Evolutionary conservation across 495 filamentous ascomycete species (phyloP).

Genomic region (Hypomontagnella submonticulosa): DNA sequence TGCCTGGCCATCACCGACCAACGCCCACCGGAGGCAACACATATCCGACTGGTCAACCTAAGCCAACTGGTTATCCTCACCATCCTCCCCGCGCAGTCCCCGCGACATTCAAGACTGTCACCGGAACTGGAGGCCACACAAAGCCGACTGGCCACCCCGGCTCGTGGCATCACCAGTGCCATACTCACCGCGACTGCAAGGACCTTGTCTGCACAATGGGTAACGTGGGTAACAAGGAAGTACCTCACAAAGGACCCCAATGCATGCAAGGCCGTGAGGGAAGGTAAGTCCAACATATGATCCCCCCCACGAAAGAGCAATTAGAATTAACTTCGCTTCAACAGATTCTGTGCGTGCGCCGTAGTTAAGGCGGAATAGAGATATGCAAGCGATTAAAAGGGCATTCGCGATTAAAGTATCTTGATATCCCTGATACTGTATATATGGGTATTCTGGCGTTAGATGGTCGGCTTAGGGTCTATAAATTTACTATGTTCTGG

Average conservation of each 20-base stretch:
- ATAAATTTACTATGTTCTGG: no score
- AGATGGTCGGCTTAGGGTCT: no score
- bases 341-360: conserved; percentile 22
- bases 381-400: no score
- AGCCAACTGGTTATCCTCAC: conserved; percentile 14
- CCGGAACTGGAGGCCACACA: no score
- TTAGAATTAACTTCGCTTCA: not conserved
- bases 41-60: no score
- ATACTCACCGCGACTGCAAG: conserved; percentile 1
- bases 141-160: no score
- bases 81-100: not conserved
- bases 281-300: conserved; percentile 14
- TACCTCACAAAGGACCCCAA: not conserved
- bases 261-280: conserved; percentile 13
- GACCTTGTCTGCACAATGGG: not conserved
- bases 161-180: no score
- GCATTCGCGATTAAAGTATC: no score
- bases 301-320: not conserved
- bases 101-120: conserved; percentile 1
- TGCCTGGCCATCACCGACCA: conserved; percentile 14
- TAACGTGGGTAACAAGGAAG: not conserved
- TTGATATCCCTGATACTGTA: no score
- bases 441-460: no score
- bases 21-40: conserved; percentile 4
- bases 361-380: no score